Evolutionary conservation across 164 flowering plant species (phyloP), one percentile per base, ranked within the genome.

Genomic region (Brasenia schreberi): DNA sequence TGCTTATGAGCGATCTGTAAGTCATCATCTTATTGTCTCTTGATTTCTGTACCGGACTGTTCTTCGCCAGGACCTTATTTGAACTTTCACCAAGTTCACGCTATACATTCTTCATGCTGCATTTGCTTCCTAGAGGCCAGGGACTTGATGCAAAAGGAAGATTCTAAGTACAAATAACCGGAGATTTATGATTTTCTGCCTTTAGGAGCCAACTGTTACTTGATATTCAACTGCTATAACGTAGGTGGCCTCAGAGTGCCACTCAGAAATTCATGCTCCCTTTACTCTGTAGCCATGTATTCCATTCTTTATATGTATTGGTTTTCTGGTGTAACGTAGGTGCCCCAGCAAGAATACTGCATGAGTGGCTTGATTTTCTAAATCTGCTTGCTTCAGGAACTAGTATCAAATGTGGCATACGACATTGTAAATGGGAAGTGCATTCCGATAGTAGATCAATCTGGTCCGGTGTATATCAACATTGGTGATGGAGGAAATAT

Each of bases 1-100:
- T 70, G 93, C 93, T 64, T 88, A 88, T 52, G 97, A 88, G 76
- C 69, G 97, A 84, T 79, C 93, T 12, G 96, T 91, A 82, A 67
- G 80, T 69, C 43, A 19, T 6, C 42, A 16, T 42, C 52, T 43
- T 19, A 11, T 44, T 70, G 11, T 45, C 5, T 12, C 5, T 45
- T 45, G 53, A 7, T 2, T 7, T 2, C 12, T 45, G 7, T 45
- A 12, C 53, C 6, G 1, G 11, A 45, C 11, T 45, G 12, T 45
- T 45, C 53, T 45, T 45, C 7, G 53, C 12, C 53, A 45, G 0
- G 12, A 0, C 53, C 12, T 45, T 45, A 45, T 7, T 45, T 5
- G 53, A 45, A 45, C 7, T 45, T 45, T 45, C 53, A 45, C 1
- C 11, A 45, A 45, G n/a, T n/a, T n/a, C n/a, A n/a, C n/a, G n/a